A percentile compares a stretch with the other conserved stretches of the same genome.
Evolutionary conservation across 2,329 filamentous ascomycete genomes (phyloP).

Genomic region (Lachnellula hyalina): DNA sequence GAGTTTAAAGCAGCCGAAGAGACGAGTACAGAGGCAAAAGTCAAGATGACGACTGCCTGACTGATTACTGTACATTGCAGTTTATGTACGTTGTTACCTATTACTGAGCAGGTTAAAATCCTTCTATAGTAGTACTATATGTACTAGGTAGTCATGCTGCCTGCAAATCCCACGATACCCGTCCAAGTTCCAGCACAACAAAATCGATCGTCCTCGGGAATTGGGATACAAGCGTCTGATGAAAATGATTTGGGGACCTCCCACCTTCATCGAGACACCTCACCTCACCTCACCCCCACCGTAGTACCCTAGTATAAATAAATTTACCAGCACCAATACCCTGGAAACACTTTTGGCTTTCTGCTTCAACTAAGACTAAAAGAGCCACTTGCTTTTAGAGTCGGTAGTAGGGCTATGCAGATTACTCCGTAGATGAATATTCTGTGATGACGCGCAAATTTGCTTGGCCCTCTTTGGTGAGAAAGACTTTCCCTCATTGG

Average conservation of each 20-base stretch:
- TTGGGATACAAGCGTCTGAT: neutral
- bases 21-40: neutral
- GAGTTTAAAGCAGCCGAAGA: slow-evolving; percentile 14
- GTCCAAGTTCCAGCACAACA: neutral
- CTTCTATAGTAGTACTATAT: no score
- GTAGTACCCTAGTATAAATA: neutral
- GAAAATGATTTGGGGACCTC: neutral
- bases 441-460: slow-evolving; percentile 7
- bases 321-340: slow-evolving; percentile 5
- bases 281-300: slow-evolving; percentile 3
- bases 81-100: neutral
- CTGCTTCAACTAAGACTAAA: slow-evolving; percentile 6
- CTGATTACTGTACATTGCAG: no score
- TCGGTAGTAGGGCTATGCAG: slow-evolving; percentile 1
- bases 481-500: neutral
- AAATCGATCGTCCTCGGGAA: slow-evolving; percentile 1
- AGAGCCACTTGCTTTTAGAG: neutral
- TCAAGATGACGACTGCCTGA: no score
- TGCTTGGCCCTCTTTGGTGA: neutral
- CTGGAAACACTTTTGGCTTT: slow-evolving; percentile 20
- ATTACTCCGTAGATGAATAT: slow-evolving; percentile 1
- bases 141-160: neutral
- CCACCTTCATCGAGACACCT: neutral
- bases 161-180: neutral
- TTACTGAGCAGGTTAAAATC: no score